A percentile compares a stretch with the other conserved stretches of the same genome.
These are phyloP conservation scores for Aethionema arabicum DNA, from an alignment of 345 rosid species.

Conservation along the genomic window DNA sequence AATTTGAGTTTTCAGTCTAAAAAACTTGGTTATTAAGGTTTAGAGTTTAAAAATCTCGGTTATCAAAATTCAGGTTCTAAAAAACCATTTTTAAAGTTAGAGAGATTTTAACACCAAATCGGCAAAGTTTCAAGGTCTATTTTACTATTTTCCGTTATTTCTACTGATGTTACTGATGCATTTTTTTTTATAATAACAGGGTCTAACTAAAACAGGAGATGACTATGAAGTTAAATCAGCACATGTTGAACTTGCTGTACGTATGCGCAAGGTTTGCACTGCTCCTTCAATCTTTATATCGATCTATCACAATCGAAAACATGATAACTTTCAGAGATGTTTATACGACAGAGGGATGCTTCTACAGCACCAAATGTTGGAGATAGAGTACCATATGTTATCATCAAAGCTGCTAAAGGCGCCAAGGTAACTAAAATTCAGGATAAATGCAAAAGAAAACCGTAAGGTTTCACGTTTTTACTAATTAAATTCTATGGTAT, in stretches of 20 bases:
- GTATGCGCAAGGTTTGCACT: slow-evolving; percentile 90
- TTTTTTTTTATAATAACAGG: slow-evolving; percentile 54
- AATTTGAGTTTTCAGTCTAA: too few species aligned
- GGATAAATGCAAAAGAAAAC: too few species aligned
- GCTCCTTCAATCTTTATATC: slow-evolving; percentile 2
- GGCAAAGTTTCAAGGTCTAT: too few species aligned
- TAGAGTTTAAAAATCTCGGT: too few species aligned
- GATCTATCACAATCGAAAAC: slow-evolving; percentile 21
- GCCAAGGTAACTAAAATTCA: slow-evolving; percentile 93
- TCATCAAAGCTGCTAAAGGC: slow-evolving; percentile 89
- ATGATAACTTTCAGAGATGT: slow-evolving; percentile 19
- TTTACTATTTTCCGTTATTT: too few species aligned
- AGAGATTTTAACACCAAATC: too few species aligned
- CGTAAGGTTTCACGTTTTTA: too few species aligned
- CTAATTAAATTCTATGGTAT: too few species aligned
- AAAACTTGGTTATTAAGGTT: too few species aligned
- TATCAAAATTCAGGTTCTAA: too few species aligned
- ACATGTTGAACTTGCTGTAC: slow-evolving; percentile 96
- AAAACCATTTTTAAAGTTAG: too few species aligned
- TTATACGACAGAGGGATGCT: slow-evolving; percentile 76
- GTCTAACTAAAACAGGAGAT: slow-evolving; percentile 91
- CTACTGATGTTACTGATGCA: slow-evolving; percentile 11
- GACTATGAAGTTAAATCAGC: slow-evolving; percentile 95
- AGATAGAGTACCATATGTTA: slow-evolving; percentile 96
- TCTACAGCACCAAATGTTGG: slow-evolving; percentile 99